These are phyloP conservation scores for Trebouxia sp. DNA, from an alignment of 139 green algal genomes.

Conservation along the genomic window DNA sequence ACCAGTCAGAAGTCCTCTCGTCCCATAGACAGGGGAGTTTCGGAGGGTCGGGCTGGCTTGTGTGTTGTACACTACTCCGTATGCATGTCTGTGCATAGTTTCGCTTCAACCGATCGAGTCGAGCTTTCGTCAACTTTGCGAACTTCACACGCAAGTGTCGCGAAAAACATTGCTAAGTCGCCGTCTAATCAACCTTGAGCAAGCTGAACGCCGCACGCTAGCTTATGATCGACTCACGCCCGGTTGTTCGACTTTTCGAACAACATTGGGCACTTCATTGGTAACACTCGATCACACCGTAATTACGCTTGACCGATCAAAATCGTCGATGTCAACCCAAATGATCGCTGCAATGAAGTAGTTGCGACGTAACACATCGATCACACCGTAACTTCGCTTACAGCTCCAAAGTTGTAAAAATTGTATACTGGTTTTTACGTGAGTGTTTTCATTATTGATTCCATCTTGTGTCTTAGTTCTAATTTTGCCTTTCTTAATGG, in stretches of 20 bases:
- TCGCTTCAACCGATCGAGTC: conserved; percentile 8
- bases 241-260: conserved; percentile 22
- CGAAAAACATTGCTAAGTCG: conserved; percentile 20
- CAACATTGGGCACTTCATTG: conserved; percentile 22
- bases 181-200: conserved; percentile 13
- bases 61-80: conserved; percentile 23
- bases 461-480: conserved; percentile 15
- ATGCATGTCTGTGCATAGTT: conserved; percentile 18
- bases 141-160: conserved; percentile 13
- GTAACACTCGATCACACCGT: conserved; percentile 17
- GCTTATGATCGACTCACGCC: conserved; percentile 12
- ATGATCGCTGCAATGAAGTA: conserved; percentile 22
- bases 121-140: conserved; percentile 8
- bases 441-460: conserved; percentile 8
- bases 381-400: conserved; percentile 15
- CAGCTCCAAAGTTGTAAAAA: conserved; percentile 20
- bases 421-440: conserved; percentile 12
- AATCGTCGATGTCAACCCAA: conserved; percentile 22
- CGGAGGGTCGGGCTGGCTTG: conserved; percentile 10
- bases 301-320: conserved; percentile 12
- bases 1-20: conserved; percentile 21
- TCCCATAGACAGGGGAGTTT: neutral
- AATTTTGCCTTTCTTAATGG: conserved; percentile 8
- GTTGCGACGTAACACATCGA: conserved; percentile 5
- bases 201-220: conserved; percentile 20